Conservation (phyloP, 345 rosid genomes). For the Physaria fendleri region DNA sequence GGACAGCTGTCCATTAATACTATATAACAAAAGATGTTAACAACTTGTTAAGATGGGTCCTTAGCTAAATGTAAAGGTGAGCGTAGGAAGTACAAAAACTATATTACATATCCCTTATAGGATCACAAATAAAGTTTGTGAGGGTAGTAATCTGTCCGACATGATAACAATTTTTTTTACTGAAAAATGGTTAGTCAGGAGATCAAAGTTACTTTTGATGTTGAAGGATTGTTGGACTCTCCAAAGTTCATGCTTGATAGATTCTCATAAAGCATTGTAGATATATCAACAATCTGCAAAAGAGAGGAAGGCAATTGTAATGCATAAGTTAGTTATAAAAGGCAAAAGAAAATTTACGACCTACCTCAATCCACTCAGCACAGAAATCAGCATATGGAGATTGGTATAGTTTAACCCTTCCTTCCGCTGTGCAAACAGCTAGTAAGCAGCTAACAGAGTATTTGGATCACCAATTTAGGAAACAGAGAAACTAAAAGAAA, state of each 20-base stretch:
- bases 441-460: slow-evolving; percentile 63
- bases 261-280: slow-evolving; percentile 50
- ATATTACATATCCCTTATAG: neutral
- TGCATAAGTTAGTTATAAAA: neutral
- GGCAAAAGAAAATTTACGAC: neutral
- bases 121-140: neutral
- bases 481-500: neutral
- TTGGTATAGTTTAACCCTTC: slow-evolving; percentile 75
- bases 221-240: slow-evolving; percentile 32
- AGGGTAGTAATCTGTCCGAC: neutral
- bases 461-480: neutral
- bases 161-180: neutral
- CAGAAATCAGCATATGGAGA: slow-evolving; percentile 74
- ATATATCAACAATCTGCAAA: slow-evolving; percentile 57
- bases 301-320: slow-evolving; percentile 16
- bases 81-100: neutral
- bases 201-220: slow-evolving; percentile 45
- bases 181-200: neutral
- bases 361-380: slow-evolving; percentile 94
- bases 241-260: slow-evolving; percentile 43
- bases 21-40: neutral
- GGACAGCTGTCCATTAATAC: neutral
- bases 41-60: neutral
- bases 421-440: slow-evolving; percentile 78
- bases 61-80: neutral